phyloP scores from a whole-genome alignment of 306 rosid species.

The Castanea mollissima region DNA sequence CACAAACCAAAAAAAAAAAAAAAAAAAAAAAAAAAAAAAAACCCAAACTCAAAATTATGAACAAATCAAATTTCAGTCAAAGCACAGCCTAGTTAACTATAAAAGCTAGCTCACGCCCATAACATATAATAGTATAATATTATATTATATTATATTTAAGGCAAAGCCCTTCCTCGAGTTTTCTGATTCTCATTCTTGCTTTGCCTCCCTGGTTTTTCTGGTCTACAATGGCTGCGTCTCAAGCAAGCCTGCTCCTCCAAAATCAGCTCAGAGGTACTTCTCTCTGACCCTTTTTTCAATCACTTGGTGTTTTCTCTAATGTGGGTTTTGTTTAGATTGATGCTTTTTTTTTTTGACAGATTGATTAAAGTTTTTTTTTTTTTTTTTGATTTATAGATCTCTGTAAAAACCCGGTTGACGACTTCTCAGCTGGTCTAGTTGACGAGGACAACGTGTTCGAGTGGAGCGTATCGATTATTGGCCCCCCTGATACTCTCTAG shows the following conservation, averaged over 20 bases:
- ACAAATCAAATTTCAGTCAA: no score
- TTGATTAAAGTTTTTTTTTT: background rate
- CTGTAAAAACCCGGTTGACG: constrained; percentile 44
- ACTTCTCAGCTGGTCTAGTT: constrained; percentile 55
- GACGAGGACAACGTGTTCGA: constrained; percentile 43
- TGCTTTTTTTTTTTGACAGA: background rate
- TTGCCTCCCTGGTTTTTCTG: constrained; percentile 10
- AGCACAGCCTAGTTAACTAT: no score
- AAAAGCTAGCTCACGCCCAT: no score
- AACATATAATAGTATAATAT: no score
- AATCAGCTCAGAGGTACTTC: constrained; percentile 49
- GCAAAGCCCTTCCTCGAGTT: no score
- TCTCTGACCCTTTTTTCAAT: background rate
- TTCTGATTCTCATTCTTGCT: background rate
- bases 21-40: no score
- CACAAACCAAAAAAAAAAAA: no score
- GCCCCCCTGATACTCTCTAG: constrained; percentile 57
- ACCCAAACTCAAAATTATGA: no score
- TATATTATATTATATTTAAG: no score
- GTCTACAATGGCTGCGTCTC: constrained; percentile 38
- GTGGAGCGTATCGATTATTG: constrained; percentile 52
- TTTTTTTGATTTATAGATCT: constrained; percentile 33
- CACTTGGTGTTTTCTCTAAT: background rate
- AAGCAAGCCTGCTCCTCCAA: constrained; percentile 54
- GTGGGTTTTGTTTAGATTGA: background rate